Evolutionary conservation across 345 rosid genomes (phyloP).

Genomic region (Luvunga scandens): DNA sequence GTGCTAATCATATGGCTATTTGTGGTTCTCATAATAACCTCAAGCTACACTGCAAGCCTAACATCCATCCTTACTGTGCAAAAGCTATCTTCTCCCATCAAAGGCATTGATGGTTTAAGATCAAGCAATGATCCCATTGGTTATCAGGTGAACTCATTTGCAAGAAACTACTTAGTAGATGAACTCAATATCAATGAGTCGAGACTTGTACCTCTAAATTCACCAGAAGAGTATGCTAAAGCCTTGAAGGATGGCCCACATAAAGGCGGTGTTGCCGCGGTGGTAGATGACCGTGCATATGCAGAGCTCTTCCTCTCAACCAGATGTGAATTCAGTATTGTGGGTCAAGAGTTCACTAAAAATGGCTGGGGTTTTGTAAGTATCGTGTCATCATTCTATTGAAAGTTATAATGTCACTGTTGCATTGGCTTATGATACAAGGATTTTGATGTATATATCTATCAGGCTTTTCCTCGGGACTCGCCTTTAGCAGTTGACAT

Average conservation of each 20-base stretch:
- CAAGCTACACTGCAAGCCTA: constrained; percentile 88
- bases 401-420: background rate
- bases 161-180: constrained; percentile 53
- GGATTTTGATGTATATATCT: background rate
- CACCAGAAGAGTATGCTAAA: constrained; percentile 55
- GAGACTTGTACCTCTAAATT: constrained; percentile 60
- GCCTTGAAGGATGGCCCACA: constrained; percentile 74
- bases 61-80: constrained; percentile 91
- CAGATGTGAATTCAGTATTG: constrained; percentile 76
- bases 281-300: constrained; percentile 78
- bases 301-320: constrained; percentile 85
- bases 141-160: constrained; percentile 74
- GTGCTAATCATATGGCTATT: constrained; percentile 81
- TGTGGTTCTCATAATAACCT: constrained; percentile 79
- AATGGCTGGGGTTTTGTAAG: constrained; percentile 98
- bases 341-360: constrained; percentile 76
- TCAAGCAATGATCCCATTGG: constrained; percentile 65
- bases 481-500: constrained; percentile 78
- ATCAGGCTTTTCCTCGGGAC: constrained; percentile 75
- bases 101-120: constrained; percentile 66
- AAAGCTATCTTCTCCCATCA: constrained; percentile 68
- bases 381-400: constrained; percentile 6
- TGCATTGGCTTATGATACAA: background rate
- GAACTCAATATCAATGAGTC: constrained; percentile 60
- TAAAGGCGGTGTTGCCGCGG: constrained; percentile 76